A percentile compares a stretch with the other conserved stretches of the same genome.
Conservation (phyloP, 1,284 basidiomycete species). For the Coniferiporia weirii region DNA sequence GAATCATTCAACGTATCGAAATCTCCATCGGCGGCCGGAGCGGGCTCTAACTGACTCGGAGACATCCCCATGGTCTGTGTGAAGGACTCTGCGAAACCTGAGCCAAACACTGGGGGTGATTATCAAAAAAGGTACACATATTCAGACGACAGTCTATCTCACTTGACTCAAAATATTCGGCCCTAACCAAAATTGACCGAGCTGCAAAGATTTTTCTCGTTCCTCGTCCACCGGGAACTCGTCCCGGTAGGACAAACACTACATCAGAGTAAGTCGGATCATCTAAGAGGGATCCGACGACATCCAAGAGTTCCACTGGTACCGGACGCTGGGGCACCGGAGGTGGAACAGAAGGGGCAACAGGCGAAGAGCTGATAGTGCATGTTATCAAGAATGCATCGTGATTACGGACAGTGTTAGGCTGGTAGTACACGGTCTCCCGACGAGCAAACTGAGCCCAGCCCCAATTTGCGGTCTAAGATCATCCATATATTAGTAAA, state of each 20-base stretch:
- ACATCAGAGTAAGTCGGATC: constrained; percentile 80
- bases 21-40: constrained; percentile 24
- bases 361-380: constrained; percentile 67
- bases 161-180: constrained; percentile 76
- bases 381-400: constrained; percentile 77
- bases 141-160: constrained; percentile 8
- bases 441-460: constrained; percentile 80
- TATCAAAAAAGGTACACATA: not conserved
- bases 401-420: constrained; percentile 46
- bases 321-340: constrained; percentile 46
- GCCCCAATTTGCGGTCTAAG: constrained; percentile 79
- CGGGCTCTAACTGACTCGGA: constrained; percentile 4
- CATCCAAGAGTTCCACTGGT: constrained; percentile 58
- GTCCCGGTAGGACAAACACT: constrained; percentile 65
- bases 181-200: constrained; percentile 60
- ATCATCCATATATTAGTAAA: constrained; percentile 18
- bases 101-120: constrained; percentile 53
- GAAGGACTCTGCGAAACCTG: constrained; percentile 53
- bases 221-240: constrained; percentile 30
- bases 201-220: constrained; percentile 58
- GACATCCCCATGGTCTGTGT: constrained; percentile 2
- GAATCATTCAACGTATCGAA: constrained; percentile 24
- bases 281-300: constrained; percentile 70
- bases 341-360: constrained; percentile 44
- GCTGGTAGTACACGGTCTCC: constrained; percentile 65